These are phyloP conservation scores for Polytrichum commune DNA, from an alignment of 225 moss, liverwort and hornwort genomes.

Conservation along the genomic window DNA sequence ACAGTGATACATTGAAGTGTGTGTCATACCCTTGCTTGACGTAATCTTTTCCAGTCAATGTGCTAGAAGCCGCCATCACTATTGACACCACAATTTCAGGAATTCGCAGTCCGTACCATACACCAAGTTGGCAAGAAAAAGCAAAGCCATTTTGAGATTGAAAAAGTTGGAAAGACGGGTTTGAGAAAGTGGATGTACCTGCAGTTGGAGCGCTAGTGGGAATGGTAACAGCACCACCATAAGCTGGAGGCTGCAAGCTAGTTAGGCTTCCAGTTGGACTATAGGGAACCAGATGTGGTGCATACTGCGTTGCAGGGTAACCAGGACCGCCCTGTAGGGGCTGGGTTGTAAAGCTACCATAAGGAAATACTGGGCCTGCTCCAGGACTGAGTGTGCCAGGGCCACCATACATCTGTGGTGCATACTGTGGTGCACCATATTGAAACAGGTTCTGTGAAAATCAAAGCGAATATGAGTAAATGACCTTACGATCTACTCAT, in stretches of 20 bases:
- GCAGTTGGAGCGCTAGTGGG: constrained; percentile 74
- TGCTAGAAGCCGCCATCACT: too few species aligned
- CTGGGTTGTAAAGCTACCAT: constrained; percentile 83
- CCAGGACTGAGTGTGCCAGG: constrained; percentile 88
- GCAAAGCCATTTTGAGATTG: too few species aligned
- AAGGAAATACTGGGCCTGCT: constrained; percentile 83
- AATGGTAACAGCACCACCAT: constrained; percentile 69
- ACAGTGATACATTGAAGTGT: too few species aligned
- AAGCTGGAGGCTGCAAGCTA: constrained; percentile 80
- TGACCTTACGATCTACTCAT: too few species aligned
- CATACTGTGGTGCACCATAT: constrained; percentile 88
- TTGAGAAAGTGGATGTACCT: constrained; percentile 33
- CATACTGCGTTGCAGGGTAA: constrained; percentile 81
- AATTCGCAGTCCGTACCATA: neutral
- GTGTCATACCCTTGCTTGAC: too few species aligned
- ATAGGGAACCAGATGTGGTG: constrained; percentile 76
- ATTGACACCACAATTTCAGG: constrained; percentile 5
- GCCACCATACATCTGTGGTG: constrained; percentile 83
- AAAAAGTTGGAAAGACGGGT: too few species aligned
- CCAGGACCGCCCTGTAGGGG: constrained; percentile 89
- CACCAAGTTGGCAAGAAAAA: neutral
- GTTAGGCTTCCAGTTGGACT: constrained; percentile 67
- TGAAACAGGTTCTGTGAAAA: constrained; percentile 81
- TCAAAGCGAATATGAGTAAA: neutral
- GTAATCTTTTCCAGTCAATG: too few species aligned